phyloP scores from a whole-genome alignment of 2,329 filamentous ascomycete genomes.

The Dichotomopilus funicola region DNA sequence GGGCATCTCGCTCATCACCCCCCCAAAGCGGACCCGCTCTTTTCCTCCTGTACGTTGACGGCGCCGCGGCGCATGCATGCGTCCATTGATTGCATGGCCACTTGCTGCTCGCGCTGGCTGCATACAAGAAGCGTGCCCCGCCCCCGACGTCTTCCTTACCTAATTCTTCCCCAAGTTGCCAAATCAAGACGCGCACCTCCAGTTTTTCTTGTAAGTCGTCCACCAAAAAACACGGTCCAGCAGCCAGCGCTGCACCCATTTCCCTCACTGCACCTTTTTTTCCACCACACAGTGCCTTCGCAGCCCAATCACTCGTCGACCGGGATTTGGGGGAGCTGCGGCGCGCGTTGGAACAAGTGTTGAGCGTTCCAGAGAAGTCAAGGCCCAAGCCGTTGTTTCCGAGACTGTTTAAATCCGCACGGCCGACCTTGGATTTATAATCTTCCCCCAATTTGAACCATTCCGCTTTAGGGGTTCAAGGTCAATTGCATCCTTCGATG shows the following conservation, averaged over 20 bases:
- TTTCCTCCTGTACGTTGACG: not conserved
- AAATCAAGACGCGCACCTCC: slow-evolving; percentile 9
- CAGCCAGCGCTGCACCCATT: slow-evolving; percentile 5
- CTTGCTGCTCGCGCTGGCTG: not conserved
- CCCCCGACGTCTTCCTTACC: slow-evolving; percentile 17
- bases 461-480: slow-evolving; percentile 3
- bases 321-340: not conserved
- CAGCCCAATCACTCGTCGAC: not conserved
- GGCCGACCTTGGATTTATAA: slow-evolving; percentile 14
- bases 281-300: not conserved
- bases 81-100: not conserved
- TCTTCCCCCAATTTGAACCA: slow-evolving; percentile 5
- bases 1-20: not conserved
- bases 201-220: slow-evolving; percentile 14
- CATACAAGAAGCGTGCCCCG: slow-evolving; percentile 14
- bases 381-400: not conserved
- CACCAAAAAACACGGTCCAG: not conserved
- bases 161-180: slow-evolving; percentile 15
- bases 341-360: not conserved
- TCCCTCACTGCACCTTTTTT: not conserved
- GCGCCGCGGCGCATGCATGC: not conserved
- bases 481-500: no score
- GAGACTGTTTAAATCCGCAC: not conserved
- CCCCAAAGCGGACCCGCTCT: slow-evolving; percentile 1
- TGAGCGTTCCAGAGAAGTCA: not conserved